Evolutionary conservation across 768 basidiomycete species (phyloP).

Genomic region (Leccinum pellstonianum): DNA sequence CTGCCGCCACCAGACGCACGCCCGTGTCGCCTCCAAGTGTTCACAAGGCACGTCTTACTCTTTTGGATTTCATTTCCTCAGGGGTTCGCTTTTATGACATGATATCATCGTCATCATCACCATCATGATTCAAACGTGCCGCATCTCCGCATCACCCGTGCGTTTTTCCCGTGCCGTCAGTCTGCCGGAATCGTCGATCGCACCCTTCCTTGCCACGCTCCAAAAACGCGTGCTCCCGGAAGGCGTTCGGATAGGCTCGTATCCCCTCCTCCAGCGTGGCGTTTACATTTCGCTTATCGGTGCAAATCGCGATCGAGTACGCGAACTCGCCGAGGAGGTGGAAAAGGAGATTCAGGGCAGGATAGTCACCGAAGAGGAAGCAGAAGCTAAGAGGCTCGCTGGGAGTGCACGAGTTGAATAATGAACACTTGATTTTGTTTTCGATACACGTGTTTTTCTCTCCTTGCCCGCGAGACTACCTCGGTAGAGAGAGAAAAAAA

Average conservation of each 20-base stretch:
- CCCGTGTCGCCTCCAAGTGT: conserved; percentile 78
- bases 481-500: not conserved
- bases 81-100: not conserved
- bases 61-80: not conserved
- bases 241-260: conserved; percentile 81
- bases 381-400: conserved; percentile 46
- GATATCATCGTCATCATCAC: not conserved
- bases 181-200: conserved; percentile 77
- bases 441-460: not conserved
- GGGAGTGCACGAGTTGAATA: not conserved
- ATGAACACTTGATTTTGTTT: not conserved
- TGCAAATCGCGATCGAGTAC: conserved; percentile 43
- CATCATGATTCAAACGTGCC: not conserved
- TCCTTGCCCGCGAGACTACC: not conserved
- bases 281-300: conserved; percentile 68
- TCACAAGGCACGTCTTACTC: conserved; percentile 60
- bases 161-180: conserved; percentile 28
- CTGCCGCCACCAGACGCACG: conserved; percentile 74
- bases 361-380: conserved; percentile 64
- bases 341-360: conserved; percentile 56
- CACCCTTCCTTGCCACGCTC: conserved; percentile 81
- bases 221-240: conserved; percentile 70
- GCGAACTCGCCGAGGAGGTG: conserved; percentile 60
- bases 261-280: conserved; percentile 57
- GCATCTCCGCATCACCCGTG: not conserved